phyloP scores from a whole-genome alignment of 1,139 yeast species.

The Trichomonascaceae sp. region DNA sequence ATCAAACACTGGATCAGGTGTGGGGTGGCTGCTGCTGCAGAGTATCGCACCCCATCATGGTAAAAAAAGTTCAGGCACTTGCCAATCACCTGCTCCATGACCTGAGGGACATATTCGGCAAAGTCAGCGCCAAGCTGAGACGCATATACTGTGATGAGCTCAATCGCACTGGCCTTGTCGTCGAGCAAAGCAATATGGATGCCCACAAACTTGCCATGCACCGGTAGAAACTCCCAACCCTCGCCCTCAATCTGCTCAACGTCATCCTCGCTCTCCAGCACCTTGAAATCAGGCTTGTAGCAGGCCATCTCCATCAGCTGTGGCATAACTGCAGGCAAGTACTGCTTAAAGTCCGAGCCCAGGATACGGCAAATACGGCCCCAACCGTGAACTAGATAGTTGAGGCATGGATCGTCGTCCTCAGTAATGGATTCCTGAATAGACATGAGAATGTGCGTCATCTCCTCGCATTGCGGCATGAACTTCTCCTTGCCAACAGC shows the following conservation, averaged over 20 bases:
- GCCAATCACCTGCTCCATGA: constrained; percentile 63
- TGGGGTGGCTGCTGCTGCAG: constrained; percentile 78
- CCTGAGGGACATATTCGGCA: constrained; percentile 69
- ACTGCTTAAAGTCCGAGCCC: constrained; percentile 81
- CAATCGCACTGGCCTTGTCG: constrained; percentile 88
- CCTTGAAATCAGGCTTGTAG: constrained; percentile 77
- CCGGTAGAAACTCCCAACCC: constrained; percentile 89
- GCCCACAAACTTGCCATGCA: constrained; percentile 88
- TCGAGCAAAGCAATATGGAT: constrained; percentile 86
- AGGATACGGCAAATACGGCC: constrained; percentile 79
- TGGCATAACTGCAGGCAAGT: constrained; percentile 78
- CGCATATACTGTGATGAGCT: constrained; percentile 76
- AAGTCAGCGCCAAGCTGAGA: constrained; percentile 72
- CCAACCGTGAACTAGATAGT: constrained; percentile 93
- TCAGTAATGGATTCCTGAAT: constrained; percentile 40
- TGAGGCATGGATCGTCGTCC: constrained; percentile 72
- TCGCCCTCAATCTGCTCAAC: constrained; percentile 74
- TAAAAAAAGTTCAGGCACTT: constrained; percentile 86
- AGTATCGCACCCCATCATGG: constrained; percentile 88
- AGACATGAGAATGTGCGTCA: constrained; percentile 58
- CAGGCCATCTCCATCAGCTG: constrained; percentile 75
- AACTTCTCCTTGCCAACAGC: constrained; percentile 97
- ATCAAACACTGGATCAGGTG: constrained; percentile 45
- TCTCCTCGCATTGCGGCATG: constrained; percentile 58
- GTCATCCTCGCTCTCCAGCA: constrained; percentile 79